These are phyloP conservation scores for Botrytis porri DNA, from an alignment of 2,329 filamentous ascomycete species.

Conservation along the genomic window DNA sequence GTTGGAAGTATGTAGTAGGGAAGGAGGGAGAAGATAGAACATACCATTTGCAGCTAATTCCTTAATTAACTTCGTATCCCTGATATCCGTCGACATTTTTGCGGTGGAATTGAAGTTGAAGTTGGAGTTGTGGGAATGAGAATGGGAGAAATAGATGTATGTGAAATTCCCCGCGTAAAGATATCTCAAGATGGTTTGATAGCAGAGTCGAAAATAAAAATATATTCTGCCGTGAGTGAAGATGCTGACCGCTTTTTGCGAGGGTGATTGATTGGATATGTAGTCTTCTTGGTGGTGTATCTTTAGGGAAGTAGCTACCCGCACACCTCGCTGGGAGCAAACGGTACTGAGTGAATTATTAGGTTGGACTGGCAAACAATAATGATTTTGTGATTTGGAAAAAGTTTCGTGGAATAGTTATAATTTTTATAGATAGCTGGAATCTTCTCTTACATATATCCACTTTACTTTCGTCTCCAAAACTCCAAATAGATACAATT, in stretches of 20 bases:
- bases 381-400: not conserved
- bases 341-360: not conserved
- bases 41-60: constrained; percentile 40
- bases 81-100: constrained; percentile 33
- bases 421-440: not conserved
- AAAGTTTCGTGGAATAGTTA: not conserved
- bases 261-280: not conserved
- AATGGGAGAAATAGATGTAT: not conserved
- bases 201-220: constrained; percentile 16
- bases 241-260: not conserved
- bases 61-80: constrained; percentile 39
- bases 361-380: not conserved
- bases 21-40: not conserved
- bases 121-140: not conserved
- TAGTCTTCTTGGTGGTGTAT: not conserved
- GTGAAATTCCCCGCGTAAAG: not conserved
- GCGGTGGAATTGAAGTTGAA: not conserved
- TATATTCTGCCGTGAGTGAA: not conserved
- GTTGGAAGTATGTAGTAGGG: not conserved
- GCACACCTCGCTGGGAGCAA: not conserved
- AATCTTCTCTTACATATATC: not conserved
- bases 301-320: not conserved
- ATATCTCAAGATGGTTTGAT: not conserved
- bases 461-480: not conserved
- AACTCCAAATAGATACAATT: not conserved